A percentile compares a stretch with the other conserved stretches of the same genome.
Conservation (phyloP, 1,139 yeast genomes). For the Saccharomyces hybrid region DNA sequence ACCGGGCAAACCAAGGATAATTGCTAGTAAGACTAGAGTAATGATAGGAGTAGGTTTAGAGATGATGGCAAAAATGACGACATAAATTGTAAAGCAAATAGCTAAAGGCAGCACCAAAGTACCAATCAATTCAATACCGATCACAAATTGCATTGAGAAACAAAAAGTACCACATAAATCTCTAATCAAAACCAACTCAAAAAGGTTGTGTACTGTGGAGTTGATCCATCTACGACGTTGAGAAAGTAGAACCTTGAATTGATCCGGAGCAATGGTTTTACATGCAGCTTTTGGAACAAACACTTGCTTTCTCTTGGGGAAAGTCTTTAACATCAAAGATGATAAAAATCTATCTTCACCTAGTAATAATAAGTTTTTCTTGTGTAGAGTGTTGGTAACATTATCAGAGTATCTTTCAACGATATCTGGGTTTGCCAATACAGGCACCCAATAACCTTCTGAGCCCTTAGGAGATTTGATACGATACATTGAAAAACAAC, state of each 20-base stretch:
- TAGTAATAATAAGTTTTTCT: constrained; percentile 75
- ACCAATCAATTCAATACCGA: constrained; percentile 80
- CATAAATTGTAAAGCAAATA: constrained; percentile 77
- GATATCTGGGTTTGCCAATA: constrained; percentile 90
- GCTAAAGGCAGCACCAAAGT: constrained; percentile 93
- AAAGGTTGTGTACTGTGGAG: constrained; percentile 89
- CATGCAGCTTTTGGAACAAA: constrained; percentile 95
- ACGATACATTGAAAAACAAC: constrained; percentile 94
- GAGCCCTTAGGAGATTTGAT: constrained; percentile 88
- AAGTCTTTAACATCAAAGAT: constrained; percentile 83
- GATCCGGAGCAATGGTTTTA: constrained; percentile 85
- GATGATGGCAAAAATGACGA: constrained; percentile 68
- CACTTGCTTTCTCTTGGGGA: constrained; percentile 86
- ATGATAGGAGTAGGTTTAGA: constrained; percentile 77
- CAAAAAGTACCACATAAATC: constrained; percentile 97
- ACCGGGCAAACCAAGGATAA: constrained; percentile 89
- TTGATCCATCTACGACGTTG: constrained; percentile 99
- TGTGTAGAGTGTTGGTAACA: constrained; percentile 79
- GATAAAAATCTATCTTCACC: constrained; percentile 93
- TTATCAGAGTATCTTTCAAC: constrained; percentile 93
- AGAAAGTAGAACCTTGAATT: constrained; percentile 72
- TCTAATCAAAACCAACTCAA: constrained; percentile 81
- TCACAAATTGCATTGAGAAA: constrained; percentile 93
- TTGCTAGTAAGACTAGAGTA: constrained; percentile 69
- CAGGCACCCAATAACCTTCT: constrained; percentile 95